Conservation (phyloP, 768 basidiomycete genomes). For the Antrodiella citrinella region DNA sequence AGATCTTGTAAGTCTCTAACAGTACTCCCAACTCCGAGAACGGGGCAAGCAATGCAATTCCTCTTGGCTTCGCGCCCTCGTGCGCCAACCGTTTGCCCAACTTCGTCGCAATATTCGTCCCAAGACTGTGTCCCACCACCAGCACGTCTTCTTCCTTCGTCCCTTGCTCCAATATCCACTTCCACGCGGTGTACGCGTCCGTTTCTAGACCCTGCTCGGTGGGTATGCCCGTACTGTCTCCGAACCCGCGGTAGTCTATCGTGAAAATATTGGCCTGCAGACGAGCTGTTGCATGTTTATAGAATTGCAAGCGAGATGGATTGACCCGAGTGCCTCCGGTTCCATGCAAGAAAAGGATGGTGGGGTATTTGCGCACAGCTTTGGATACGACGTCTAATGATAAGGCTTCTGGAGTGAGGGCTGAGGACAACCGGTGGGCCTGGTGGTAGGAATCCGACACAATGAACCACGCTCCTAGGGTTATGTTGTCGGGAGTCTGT, state of each 20-base stretch:
- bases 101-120: slow-evolving; percentile 64
- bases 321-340: slow-evolving; percentile 78
- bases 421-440: slow-evolving; percentile 29
- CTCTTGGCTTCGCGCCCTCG: slow-evolving; percentile 32
- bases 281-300: slow-evolving; percentile 56
- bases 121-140: slow-evolving; percentile 82
- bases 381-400: slow-evolving; percentile 35
- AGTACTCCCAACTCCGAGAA: slow-evolving; percentile 33
- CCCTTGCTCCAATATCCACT: slow-evolving; percentile 61
- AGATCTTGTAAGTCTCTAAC: slow-evolving; percentile 58
- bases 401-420: slow-evolving; percentile 27
- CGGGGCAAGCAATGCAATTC: slow-evolving; percentile 35
- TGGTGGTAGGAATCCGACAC: slow-evolving; percentile 62
- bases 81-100: slow-evolving; percentile 31
- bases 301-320: slow-evolving; percentile 57
- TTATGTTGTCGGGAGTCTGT: slow-evolving; percentile 66
- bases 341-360: slow-evolving; percentile 89
- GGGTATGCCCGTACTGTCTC: slow-evolving; percentile 74
- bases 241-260: slow-evolving; percentile 91
- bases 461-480: slow-evolving; percentile 81
- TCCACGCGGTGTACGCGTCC: slow-evolving; percentile 75
- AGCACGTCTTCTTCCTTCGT: slow-evolving; percentile 53
- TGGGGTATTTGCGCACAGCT: slow-evolving; percentile 55
- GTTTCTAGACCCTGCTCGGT: slow-evolving; percentile 62
- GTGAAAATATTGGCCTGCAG: slow-evolving; percentile 70